phyloP scores from a whole-genome alignment of 176 grass and related monocot species.

The Eleusine coracana region DNA sequence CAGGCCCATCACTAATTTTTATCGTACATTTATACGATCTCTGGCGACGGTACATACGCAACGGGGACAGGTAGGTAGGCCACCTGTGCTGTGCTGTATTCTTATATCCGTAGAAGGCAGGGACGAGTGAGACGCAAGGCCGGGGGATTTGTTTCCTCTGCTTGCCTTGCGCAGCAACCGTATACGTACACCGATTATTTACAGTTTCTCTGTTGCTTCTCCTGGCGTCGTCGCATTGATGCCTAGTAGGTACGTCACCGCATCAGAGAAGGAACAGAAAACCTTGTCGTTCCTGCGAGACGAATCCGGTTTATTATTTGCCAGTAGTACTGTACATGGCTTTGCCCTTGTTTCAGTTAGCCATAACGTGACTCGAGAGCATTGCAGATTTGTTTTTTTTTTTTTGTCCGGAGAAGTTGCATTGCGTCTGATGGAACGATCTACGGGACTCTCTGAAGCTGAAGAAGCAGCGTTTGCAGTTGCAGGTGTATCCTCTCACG shows the following conservation, averaged over 20 bases:
- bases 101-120: slow-evolving; percentile 43
- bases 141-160: background rate
- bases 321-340: too few species aligned
- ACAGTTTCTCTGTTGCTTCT: background rate
- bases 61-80: background rate
- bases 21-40: background rate
- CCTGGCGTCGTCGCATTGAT: too few species aligned
- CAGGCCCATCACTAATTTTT: background rate
- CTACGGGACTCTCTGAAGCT: too few species aligned
- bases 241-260: background rate
- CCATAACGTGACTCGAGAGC: too few species aligned
- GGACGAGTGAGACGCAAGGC: slow-evolving; percentile 38
- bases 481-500: too few species aligned
- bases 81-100: background rate
- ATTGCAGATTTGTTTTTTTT: too few species aligned
- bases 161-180: background rate
- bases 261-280: background rate
- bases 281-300: background rate
- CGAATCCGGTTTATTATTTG: too few species aligned
- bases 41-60: background rate
- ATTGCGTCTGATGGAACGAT: too few species aligned
- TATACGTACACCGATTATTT: background rate
- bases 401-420: too few species aligned
- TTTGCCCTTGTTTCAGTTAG: too few species aligned
- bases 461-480: too few species aligned